Evolutionary conservation across 129 eudicot species (phyloP), one percentile per base, ranked within the genome.

Genomic region (Pittosporum tobira): DNA sequence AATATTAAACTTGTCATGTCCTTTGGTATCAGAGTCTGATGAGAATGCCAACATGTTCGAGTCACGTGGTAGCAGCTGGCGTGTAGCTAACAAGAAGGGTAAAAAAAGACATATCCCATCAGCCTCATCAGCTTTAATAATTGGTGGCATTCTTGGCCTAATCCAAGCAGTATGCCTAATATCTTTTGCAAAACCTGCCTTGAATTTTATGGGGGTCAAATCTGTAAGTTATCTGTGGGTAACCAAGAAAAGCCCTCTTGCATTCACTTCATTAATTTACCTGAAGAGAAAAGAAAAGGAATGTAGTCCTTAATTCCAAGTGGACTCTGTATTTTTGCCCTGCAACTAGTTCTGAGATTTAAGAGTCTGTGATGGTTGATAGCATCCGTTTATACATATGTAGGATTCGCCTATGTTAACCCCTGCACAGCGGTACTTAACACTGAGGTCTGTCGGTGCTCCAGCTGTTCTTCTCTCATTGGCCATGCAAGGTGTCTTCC

Each of bases 401-500:
- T 51, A 88, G 97, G 85, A 65, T 48, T 89, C 97, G 6, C 75
- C 77, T 10, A 82, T 89, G 97, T 69, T 70, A 51, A 21, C 43
- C 22, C 95, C 97, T 8, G 95, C 97, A 15, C 73, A 76, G 48
- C 71, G 68, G 70, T 89, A 81, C 81, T 62, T 83, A 43, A 75
- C 54, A 37, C 61, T 87, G 43, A 75, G 97, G 70, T 83, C 97
- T 6, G 72, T 88, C 34, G 97, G 97, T 24, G 91, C 97, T 43
- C 97, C 97, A 0, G 95, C 97, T 13, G 89, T 88, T 72, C 87
- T 88, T 58, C 79, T 88, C 53, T 84, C 97, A 9, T 51, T 88
- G 45, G 97, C 97, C 4, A 82, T 88, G 87, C 97, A 88, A 75
- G 95, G 97, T 5, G 81, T 88, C 16, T 88, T 81, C 69, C 87